Conservation (phyloP, 257 asterid genomes). For the Fraxinus excelsior region DNA sequence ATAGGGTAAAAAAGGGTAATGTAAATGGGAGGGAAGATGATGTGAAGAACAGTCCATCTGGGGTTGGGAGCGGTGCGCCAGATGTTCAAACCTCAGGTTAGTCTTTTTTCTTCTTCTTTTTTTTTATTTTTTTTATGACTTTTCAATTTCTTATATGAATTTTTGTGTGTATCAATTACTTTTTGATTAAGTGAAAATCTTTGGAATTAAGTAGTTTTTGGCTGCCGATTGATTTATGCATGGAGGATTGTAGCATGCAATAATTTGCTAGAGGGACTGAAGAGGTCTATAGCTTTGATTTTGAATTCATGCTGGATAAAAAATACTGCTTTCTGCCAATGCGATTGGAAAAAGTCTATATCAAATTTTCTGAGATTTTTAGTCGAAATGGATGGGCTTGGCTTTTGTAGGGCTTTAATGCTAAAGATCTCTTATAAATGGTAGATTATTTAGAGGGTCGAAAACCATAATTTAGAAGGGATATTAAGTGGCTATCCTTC, state of each 20-base stretch:
- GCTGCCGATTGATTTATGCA: not conserved
- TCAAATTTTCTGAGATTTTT: not conserved
- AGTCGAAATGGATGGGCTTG: not conserved
- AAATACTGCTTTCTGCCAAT: not conserved
- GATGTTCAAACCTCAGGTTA: constrained; percentile 9
- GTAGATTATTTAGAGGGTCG: not conserved
- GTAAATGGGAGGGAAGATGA: not conserved
- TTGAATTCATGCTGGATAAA: not conserved
- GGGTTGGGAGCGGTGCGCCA: constrained; percentile 27
- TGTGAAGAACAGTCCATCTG: not conserved
- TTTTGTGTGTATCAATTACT: not conserved
- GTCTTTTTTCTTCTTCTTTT: constrained; percentile 31
- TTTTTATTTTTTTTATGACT: not conserved
- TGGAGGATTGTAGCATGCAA: not conserved
- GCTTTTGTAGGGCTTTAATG: not conserved
- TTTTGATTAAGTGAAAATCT: constrained; percentile 14
- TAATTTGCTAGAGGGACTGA: not conserved
- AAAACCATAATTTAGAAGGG: not conserved
- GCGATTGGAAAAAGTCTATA: not conserved
- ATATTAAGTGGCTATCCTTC: constrained; percentile 1
- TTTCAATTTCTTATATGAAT: not conserved
- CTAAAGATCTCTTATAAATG: not conserved
- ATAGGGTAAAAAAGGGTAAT: not conserved
- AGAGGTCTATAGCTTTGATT: not conserved
- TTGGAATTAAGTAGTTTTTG: not conserved